Conservation (phyloP, 2,329 filamentous ascomycete genomes). For the Blastomyces percursus region DNA sequence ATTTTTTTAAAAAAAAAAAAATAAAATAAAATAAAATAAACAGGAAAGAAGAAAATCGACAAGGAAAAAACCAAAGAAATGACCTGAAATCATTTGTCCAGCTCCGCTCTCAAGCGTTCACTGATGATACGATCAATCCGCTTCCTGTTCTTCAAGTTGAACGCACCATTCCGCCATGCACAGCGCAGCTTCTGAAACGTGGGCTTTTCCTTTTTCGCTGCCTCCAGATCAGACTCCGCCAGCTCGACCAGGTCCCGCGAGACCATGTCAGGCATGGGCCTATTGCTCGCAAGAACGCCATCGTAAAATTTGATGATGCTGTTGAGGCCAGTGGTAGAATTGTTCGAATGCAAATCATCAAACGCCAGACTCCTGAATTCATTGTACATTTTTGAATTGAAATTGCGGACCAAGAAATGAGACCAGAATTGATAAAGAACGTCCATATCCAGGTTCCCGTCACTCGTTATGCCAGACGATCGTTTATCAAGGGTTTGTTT, state of each 20-base stretch:
- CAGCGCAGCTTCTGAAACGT: conserved; percentile 43
- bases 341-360: conserved; percentile 48
- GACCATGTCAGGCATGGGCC: conserved; percentile 40
- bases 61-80: neutral
- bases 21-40: no score
- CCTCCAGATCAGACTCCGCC: conserved; percentile 38
- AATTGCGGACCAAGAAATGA: conserved; percentile 59
- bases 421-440: conserved; percentile 66
- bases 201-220: conserved; percentile 25
- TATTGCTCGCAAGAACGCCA: conserved; percentile 43
- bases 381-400: conserved; percentile 64
- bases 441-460: conserved; percentile 41
- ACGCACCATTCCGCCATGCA: conserved; percentile 44
- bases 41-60: neutral
- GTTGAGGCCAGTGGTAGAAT: conserved; percentile 46
- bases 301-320: conserved; percentile 57
- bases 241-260: conserved; percentile 46
- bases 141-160: conserved; percentile 48
- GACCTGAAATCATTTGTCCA: conserved; percentile 34
- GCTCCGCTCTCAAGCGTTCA: conserved; percentile 40
- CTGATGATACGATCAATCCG: conserved; percentile 45
- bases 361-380: conserved; percentile 60
- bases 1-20: neutral
- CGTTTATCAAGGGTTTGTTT: conserved; percentile 42
- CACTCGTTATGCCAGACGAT: conserved; percentile 28